Evolutionary conservation across 768 basidiomycete species (phyloP).

Genomic region (Suillus discolor): DNA sequence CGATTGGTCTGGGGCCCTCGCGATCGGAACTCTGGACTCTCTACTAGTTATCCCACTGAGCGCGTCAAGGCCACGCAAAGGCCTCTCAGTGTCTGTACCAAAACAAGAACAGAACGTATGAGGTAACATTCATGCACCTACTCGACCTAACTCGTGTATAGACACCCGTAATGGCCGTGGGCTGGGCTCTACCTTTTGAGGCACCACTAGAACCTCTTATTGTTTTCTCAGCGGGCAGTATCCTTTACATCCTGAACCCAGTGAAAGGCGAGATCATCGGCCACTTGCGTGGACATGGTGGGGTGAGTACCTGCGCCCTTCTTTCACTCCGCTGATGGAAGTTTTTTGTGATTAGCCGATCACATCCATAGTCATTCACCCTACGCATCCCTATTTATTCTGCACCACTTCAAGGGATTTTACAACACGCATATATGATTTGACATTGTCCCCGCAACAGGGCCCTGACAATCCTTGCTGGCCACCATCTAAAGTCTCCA

Average conservation of each 20-base stretch:
- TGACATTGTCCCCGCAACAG: constrained; percentile 39
- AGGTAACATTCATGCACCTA: not conserved
- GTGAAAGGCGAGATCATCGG: constrained; percentile 42
- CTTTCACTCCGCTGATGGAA: constrained; percentile 12
- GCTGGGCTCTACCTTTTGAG: constrained; percentile 57
- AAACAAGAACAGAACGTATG: constrained; percentile 2
- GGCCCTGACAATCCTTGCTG: constrained; percentile 56
- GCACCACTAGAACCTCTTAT: constrained; percentile 58
- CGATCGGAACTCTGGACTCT: constrained; percentile 41
- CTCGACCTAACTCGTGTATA: not conserved
- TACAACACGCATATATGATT: constrained; percentile 70
- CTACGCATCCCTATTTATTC: constrained; percentile 55
- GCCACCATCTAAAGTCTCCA: constrained; percentile 51
- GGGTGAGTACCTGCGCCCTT: constrained; percentile 45
- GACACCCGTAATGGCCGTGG: constrained; percentile 34
- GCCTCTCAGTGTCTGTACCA: constrained; percentile 1
- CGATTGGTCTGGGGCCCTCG: constrained; percentile 53
- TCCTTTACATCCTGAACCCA: constrained; percentile 60
- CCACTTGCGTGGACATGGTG: constrained; percentile 69
- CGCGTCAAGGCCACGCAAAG: constrained; percentile 11
- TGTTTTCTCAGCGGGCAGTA: constrained; percentile 53
- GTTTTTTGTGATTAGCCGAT: constrained; percentile 48
- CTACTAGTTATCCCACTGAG: constrained; percentile 30
- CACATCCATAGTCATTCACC: constrained; percentile 70
- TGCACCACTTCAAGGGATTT: constrained; percentile 77